Conservation (phyloP, 768 basidiomycete species). For the Tricholoma matsutake region DNA sequence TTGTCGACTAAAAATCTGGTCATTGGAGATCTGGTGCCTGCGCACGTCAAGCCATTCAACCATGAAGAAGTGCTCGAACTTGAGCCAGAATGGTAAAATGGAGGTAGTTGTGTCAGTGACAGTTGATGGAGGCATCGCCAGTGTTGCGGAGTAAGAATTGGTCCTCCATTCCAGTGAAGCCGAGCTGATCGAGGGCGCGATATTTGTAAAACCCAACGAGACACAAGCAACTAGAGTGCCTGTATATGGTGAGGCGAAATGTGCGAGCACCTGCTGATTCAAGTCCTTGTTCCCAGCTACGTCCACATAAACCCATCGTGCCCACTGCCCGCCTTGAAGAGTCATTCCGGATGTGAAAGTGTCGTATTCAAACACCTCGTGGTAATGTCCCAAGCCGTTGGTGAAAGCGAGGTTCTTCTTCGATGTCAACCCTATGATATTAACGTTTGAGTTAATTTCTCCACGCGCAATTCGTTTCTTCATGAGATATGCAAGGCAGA, state of each 20-base stretch:
- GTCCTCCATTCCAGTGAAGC: slow-evolving; percentile 35
- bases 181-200: slow-evolving; percentile 41
- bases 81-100: slow-evolving; percentile 29
- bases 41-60: slow-evolving; percentile 63
- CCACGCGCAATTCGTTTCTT: slow-evolving; percentile 38
- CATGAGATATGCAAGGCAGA: slow-evolving; percentile 62
- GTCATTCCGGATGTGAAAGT: slow-evolving; percentile 31
- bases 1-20: slow-evolving; percentile 50
- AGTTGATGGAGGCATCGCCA: slow-evolving; percentile 2
- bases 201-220: slow-evolving; percentile 53
- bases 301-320: slow-evolving; percentile 60
- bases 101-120: not conserved
- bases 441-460: slow-evolving; percentile 24
- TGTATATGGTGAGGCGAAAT: slow-evolving; percentile 38
- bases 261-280: slow-evolving; percentile 41
- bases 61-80: slow-evolving; percentile 62
- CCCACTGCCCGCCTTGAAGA: slow-evolving; percentile 25
- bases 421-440: slow-evolving; percentile 61
- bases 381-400: slow-evolving; percentile 48
- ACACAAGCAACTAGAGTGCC: slow-evolving; percentile 39
- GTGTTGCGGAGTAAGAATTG: slow-evolving; percentile 29
- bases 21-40: slow-evolving; percentile 41
- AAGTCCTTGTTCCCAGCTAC: slow-evolving; percentile 55
- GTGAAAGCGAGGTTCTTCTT: slow-evolving; percentile 54
- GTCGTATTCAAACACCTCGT: slow-evolving; percentile 56